These are phyloP conservation scores for Ganoderma meredithae DNA, from an alignment of 1,284 basidiomycete genomes.

Conservation along the genomic window DNA sequence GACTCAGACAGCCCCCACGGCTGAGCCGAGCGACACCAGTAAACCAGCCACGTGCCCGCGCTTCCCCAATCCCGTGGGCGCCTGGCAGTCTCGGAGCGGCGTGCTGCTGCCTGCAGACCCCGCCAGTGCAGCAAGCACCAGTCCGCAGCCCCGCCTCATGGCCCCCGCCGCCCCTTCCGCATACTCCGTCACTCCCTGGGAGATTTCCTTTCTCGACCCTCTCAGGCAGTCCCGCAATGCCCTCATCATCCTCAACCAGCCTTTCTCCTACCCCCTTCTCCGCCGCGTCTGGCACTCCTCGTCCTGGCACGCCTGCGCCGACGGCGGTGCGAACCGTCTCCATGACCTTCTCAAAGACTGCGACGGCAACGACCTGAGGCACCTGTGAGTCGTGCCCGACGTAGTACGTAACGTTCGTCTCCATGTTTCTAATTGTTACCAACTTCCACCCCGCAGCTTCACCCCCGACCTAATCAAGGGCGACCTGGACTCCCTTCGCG, in stretches of 20 bases:
- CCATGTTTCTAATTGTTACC: conserved; percentile 15
- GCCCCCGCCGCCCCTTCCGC: conserved; percentile 9
- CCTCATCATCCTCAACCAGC: conserved; percentile 90
- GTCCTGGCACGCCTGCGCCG: conserved; percentile 81
- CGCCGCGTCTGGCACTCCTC: conserved; percentile 74
- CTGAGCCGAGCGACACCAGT: conserved; percentile 25
- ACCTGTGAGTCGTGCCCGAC: conserved; percentile 39
- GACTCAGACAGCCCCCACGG: conserved; percentile 18
- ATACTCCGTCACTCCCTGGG: conserved; percentile 32
- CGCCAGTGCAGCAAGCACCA: too few relatives aligned
- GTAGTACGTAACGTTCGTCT: conserved; percentile 27
- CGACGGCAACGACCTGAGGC: conserved; percentile 38
- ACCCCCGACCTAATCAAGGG: conserved; percentile 91
- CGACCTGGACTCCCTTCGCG: conserved; percentile 89
- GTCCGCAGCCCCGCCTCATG: conserved; percentile 10
- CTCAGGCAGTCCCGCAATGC: conserved; percentile 46
- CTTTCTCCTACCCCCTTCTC: conserved; percentile 74
- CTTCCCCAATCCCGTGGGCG: conserved; percentile 10
- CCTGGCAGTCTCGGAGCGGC: conserved; percentile 1
- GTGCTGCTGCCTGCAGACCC: too few relatives aligned
- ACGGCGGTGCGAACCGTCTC: conserved; percentile 93
- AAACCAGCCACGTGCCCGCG: conserved; percentile 30
- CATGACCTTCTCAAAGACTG: conserved; percentile 62
- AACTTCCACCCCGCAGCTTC: conserved; percentile 52
- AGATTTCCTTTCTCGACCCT: conserved; percentile 48